These are phyloP conservation scores for Schoenoplectus triqueter DNA, from an alignment of 202 grass and related monocot species.

Conservation along the genomic window DNA sequence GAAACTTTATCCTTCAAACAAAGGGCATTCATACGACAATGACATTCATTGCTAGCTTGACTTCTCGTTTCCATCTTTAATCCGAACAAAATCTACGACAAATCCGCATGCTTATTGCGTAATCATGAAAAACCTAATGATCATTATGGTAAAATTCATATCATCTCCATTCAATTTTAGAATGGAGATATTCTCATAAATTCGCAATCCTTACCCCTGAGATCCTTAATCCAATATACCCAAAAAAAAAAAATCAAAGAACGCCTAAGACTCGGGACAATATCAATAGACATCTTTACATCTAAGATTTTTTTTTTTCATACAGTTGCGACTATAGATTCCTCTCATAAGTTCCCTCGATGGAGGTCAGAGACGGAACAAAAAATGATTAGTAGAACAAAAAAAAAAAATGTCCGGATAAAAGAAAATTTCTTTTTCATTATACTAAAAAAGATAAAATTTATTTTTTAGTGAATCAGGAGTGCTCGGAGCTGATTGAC, in stretches of 20 bases:
- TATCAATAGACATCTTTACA: neutral
- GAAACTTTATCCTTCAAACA: slow-evolving; percentile 23
- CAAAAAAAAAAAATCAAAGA: neutral
- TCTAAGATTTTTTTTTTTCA: neutral
- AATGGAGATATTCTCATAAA: neutral
- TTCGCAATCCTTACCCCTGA: neutral
- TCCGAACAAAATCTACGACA: slow-evolving; percentile 32
- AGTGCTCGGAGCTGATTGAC: no score
- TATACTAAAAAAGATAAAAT: no score
- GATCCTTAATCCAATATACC: neutral
- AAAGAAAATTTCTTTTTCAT: neutral
- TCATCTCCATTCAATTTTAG: slow-evolving; percentile 7
- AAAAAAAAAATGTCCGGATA: no score
- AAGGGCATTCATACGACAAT: slow-evolving; percentile 28
- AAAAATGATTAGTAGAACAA: no score
- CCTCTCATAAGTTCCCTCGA: neutral
- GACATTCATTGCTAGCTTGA: slow-evolving; percentile 33
- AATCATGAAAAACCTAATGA: slow-evolving; percentile 25
- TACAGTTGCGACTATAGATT: neutral
- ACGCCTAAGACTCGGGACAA: no score
- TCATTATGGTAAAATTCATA: neutral
- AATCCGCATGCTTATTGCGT: slow-evolving; percentile 36
- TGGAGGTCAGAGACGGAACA: no score
- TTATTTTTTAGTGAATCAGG: no score
- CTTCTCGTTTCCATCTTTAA: slow-evolving; percentile 24